Conservation (phyloP, 805 yeast species). For the Candida ulmi region DNA sequence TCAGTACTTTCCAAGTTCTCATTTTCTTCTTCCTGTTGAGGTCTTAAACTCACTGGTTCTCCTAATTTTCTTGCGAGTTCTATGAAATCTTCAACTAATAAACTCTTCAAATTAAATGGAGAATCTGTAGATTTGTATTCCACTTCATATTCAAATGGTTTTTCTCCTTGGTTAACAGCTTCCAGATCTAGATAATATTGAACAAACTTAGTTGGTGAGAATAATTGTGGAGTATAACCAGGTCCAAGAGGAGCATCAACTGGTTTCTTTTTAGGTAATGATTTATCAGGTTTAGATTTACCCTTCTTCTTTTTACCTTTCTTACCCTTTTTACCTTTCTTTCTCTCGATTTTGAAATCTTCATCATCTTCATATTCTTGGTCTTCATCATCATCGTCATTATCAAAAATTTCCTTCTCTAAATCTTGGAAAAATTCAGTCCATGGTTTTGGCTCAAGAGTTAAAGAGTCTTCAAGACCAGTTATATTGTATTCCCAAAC, state of each 20-base stretch:
- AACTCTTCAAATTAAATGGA: slow-evolving; percentile 45
- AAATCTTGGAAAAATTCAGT: slow-evolving; percentile 45
- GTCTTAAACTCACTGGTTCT: slow-evolving; percentile 25
- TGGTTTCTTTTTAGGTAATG: slow-evolving; percentile 62
- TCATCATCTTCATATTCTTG: slow-evolving; percentile 16
- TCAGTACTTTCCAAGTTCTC: too few species aligned
- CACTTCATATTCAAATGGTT: slow-evolving; percentile 50
- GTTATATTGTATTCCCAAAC: slow-evolving; percentile 84
- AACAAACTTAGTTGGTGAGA: slow-evolving; percentile 66
- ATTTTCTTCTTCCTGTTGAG: background rate
- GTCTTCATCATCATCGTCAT: slow-evolving; percentile 22
- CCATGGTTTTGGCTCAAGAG: slow-evolving; percentile 44
- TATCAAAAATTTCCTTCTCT: slow-evolving; percentile 29
- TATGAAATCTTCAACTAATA: slow-evolving; percentile 61
- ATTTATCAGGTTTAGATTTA: slow-evolving; percentile 41
- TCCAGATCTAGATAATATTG: slow-evolving; percentile 70
- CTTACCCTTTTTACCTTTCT: slow-evolving; percentile 18
- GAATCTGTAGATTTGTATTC: slow-evolving; percentile 68
- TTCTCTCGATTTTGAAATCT: slow-evolving; percentile 3
- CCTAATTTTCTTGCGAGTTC: slow-evolving; percentile 50
- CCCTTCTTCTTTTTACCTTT: slow-evolving; percentile 20
- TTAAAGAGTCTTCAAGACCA: slow-evolving; percentile 29
- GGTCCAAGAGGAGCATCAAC: slow-evolving; percentile 56
- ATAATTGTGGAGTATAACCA: slow-evolving; percentile 64
- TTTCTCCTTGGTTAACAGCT: slow-evolving; percentile 35